phyloP scores from a whole-genome alignment of 495 filamentous ascomycete species.

The Extremus antarcticus region DNA sequence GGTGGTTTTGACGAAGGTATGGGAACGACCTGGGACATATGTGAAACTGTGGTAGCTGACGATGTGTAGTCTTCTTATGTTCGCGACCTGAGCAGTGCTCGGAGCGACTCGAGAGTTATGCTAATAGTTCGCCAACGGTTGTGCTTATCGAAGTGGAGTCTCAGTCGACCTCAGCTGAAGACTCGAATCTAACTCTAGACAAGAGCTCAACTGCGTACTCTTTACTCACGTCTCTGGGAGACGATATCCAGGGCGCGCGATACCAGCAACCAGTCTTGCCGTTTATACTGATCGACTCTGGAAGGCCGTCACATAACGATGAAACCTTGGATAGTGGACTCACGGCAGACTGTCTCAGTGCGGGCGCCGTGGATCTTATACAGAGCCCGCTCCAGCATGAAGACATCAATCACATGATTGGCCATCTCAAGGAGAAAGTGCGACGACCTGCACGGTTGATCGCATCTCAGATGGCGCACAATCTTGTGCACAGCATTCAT shows the following conservation, averaged over 20 bases:
- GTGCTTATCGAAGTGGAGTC: constrained; percentile 14
- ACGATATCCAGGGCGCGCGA: constrained; percentile 16
- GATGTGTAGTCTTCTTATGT: constrained; percentile 13
- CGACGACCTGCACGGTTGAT: constrained; percentile 76
- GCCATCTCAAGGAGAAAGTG: constrained; percentile 78
- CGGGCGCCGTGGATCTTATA: constrained; percentile 76
- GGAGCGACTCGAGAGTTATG: constrained; percentile 11
- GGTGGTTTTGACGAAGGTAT: constrained; percentile 17
- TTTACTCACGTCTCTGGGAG: constrained; percentile 7
- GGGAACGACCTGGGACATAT: neutral
- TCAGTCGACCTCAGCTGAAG: neutral
- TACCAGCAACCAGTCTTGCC: constrained; percentile 17
- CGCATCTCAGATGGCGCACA: constrained; percentile 85
- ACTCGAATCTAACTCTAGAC: neutral
- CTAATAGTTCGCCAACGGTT: constrained; percentile 5
- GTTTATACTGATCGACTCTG: constrained; percentile 9
- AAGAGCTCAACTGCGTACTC: neutral
- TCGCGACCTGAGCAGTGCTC: constrained; percentile 4
- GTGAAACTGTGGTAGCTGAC: neutral
- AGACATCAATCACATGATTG: constrained; percentile 58
- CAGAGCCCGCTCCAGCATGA: constrained; percentile 61
- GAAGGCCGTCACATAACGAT: neutral
- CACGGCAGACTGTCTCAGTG: constrained; percentile 51
- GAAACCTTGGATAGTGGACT: neutral
- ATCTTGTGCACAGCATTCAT: constrained; percentile 85